These are phyloP conservation scores for Plasmodium vinckei DNA, from an alignment of 169 alveolate genomes.

Conservation along the genomic window DNA sequence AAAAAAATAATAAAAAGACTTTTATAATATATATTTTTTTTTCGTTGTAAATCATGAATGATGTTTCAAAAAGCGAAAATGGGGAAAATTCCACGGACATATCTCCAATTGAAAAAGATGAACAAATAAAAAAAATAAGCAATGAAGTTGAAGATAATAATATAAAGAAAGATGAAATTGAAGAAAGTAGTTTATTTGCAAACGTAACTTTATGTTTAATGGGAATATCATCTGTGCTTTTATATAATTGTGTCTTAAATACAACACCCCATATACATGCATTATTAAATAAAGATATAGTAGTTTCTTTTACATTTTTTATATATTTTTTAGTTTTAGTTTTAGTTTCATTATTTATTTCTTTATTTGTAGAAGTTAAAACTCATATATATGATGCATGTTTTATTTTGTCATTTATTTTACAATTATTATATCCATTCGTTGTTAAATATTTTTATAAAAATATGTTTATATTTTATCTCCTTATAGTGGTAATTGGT, in stretches of 20 bases:
- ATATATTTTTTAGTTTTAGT: slow-evolving; percentile 53
- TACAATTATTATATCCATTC: slow-evolving; percentile 37
- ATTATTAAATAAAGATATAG: slow-evolving; percentile 39
- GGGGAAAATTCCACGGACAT: no score
- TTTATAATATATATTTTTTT: no score
- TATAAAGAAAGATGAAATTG: not conserved
- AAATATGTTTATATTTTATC: slow-evolving; percentile 29
- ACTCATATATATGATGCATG: slow-evolving; percentile 44
- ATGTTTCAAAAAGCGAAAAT: no score
- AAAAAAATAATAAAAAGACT: no score
- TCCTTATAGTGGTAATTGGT: slow-evolving; percentile 26
- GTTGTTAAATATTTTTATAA: slow-evolving; percentile 45
- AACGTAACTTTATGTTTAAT: slow-evolving; percentile 57
- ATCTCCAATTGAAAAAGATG: not conserved
- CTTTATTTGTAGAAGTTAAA: slow-evolving; percentile 61
- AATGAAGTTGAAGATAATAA: not conserved
- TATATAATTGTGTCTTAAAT: slow-evolving; percentile 59
- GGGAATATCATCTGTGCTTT: slow-evolving; percentile 68
- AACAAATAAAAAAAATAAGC: not conserved
- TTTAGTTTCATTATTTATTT: slow-evolving; percentile 41
- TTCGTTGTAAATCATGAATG: no score
- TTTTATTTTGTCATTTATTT: slow-evolving; percentile 34
- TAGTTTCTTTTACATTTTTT: slow-evolving; percentile 54
- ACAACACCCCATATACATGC: slow-evolving; percentile 74
- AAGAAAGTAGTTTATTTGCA: slow-evolving; percentile 14